phyloP scores from a whole-genome alignment of 805 yeast genomes.

The Clavispora carvajalis region DNA sequence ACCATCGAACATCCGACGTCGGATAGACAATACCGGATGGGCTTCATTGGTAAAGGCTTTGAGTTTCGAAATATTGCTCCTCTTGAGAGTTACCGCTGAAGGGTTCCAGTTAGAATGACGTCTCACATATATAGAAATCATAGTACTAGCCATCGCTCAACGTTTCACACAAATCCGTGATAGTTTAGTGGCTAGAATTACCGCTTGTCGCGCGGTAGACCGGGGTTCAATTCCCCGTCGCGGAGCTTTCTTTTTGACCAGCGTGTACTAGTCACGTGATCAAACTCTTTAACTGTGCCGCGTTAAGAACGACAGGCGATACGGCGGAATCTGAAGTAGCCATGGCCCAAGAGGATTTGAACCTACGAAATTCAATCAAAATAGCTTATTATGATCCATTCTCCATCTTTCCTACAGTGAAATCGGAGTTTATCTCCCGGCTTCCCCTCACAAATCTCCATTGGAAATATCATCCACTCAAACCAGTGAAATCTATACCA shows the following conservation, averaged over 20 bases:
- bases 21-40: too few species aligned
- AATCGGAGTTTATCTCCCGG: slow-evolving; percentile 38
- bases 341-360: slow-evolving; percentile 11
- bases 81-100: too few species aligned
- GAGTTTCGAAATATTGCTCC: too few species aligned
- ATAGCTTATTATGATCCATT: slow-evolving; percentile 77
- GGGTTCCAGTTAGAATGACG: too few species aligned
- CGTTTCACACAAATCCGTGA: slow-evolving; percentile 11
- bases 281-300: background rate
- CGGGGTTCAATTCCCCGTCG: slow-evolving; percentile 22
- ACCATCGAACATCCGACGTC: too few species aligned
- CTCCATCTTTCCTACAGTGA: slow-evolving; percentile 44
- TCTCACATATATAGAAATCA: background rate
- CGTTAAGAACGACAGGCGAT: background rate
- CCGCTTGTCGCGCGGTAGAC: slow-evolving; percentile 22
- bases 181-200: slow-evolving; percentile 20
- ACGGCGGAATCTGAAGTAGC: background rate
- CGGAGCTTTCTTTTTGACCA: slow-evolving; percentile 13
- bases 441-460: slow-evolving; percentile 62
- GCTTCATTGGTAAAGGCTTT: too few species aligned
- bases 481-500: slow-evolving; percentile 61
- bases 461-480: slow-evolving; percentile 51
- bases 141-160: too few species aligned
- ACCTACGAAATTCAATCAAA: slow-evolving; percentile 15
- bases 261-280: too few species aligned